phyloP scores from a whole-genome alignment of 306 rosid genomes.

The Canavalia gladiata region DNA sequence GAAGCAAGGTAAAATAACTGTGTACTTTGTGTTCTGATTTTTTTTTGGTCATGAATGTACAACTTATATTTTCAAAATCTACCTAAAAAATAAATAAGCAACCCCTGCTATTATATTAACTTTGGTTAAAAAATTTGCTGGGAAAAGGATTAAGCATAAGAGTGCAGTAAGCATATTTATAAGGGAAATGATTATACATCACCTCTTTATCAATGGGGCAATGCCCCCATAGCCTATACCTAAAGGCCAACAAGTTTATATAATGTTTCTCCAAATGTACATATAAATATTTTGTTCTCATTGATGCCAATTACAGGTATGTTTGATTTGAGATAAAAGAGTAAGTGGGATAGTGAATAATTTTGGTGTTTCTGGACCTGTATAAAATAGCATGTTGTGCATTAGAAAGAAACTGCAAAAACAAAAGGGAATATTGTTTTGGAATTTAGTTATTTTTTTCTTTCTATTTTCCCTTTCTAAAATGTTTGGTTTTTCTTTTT shows the following conservation, averaged over 20 bases:
- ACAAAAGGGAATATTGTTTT: slow-evolving; percentile 4
- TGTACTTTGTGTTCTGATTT: slow-evolving; percentile 42
- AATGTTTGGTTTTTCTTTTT: neutral
- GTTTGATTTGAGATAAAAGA: slow-evolving; percentile 37
- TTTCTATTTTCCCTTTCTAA: neutral
- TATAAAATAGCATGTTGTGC: slow-evolving; percentile 27
- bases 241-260: slow-evolving; percentile 27
- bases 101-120: slow-evolving; percentile 23
- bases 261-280: slow-evolving; percentile 10
- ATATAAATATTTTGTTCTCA: neutral
- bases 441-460: neutral
- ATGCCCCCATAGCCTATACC: neutral
- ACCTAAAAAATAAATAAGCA: slow-evolving; percentile 17
- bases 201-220: slow-evolving; percentile 3
- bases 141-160: neutral
- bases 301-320: slow-evolving; percentile 14
- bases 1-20: slow-evolving; percentile 80
- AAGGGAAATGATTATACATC: slow-evolving; percentile 9
- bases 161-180: slow-evolving; percentile 27
- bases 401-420: slow-evolving; percentile 30
- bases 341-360: neutral
- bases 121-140: neutral
- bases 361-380: slow-evolving; percentile 25
- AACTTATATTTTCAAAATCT: slow-evolving; percentile 34
- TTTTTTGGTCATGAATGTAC: slow-evolving; percentile 23